Conservation (phyloP, 352 stramenopile species). For the Blastocystis sp. region DNA sequence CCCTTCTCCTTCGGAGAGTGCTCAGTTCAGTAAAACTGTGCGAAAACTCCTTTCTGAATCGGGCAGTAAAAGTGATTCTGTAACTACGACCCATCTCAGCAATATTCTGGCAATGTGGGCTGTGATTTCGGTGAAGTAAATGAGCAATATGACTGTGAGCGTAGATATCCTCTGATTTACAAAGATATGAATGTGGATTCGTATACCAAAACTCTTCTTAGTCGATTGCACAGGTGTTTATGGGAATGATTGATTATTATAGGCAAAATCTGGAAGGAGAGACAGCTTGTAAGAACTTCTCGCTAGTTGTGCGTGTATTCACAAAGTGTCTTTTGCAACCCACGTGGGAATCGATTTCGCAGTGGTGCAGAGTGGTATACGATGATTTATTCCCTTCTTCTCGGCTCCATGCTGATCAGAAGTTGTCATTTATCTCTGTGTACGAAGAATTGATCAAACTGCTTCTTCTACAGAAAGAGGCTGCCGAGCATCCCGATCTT, state of each 20-base stretch:
- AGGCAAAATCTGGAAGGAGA: background rate
- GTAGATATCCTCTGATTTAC: slow-evolving; percentile 15
- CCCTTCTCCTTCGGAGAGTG: background rate
- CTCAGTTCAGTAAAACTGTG: background rate
- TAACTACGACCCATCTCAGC: background rate
- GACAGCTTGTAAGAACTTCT: background rate
- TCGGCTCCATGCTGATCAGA: too few species aligned
- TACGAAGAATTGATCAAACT: background rate
- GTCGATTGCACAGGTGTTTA: background rate
- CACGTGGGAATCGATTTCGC: background rate
- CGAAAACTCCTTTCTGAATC: slow-evolving; percentile 9
- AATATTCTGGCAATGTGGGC: slow-evolving; percentile 36
- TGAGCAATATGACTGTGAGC: background rate
- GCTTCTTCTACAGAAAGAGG: background rate
- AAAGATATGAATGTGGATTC: background rate
- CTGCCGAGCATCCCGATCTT: background rate
- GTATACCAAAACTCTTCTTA: background rate
- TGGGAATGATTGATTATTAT: background rate
- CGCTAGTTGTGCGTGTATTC: background rate
- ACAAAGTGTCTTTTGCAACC: background rate
- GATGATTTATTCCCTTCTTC: background rate
- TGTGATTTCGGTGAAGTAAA: background rate
- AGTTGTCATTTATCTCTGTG: background rate
- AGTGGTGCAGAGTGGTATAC: background rate
- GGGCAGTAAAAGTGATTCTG: background rate